phyloP scores from a whole-genome alignment of 2,329 filamentous ascomycete species.

The Ophioceras dolichostomum region DNA sequence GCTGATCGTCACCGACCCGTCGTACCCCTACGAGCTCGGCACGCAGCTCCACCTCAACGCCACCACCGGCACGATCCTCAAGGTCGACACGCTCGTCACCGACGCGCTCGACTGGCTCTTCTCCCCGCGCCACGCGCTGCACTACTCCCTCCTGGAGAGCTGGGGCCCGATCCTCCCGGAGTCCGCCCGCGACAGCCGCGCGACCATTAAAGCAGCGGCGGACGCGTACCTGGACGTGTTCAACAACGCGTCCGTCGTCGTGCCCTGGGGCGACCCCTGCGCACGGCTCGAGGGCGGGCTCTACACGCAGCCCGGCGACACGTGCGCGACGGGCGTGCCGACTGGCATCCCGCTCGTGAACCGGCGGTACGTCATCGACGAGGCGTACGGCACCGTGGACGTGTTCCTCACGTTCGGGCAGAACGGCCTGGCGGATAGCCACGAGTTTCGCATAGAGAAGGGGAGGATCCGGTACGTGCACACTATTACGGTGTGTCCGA shows the following conservation, averaged over 20 bases:
- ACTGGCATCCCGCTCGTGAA: conserved; percentile 8
- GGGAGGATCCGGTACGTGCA: conserved; percentile 20
- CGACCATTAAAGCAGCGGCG: conserved; percentile 15
- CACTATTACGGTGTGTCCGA: conserved; percentile 15
- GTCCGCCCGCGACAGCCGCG: conserved; percentile 13
- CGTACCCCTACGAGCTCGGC: conserved; percentile 22
- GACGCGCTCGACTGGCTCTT: conserved; percentile 22
- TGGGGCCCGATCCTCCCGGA: conserved; percentile 14
- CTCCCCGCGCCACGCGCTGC: conserved; percentile 20
- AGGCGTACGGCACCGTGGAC: conserved; percentile 13
- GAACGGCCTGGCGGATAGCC: conserved; percentile 16
- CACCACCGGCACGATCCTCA: conserved; percentile 6
- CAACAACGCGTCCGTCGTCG: conserved; percentile 14
- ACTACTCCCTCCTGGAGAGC: conserved; percentile 16
- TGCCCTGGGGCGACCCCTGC: conserved; percentile 24
- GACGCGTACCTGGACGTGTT: conserved; percentile 25
- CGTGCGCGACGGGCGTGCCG: conserved; percentile 12
- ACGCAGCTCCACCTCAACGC: conserved; percentile 20
- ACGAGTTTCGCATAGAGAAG: conserved; percentile 20
- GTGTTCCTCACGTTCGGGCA: conserved; percentile 17
- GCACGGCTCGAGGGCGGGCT: conserved; percentile 15
- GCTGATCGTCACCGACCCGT: conserved; percentile 18
- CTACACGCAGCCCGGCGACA: conserved; percentile 13
- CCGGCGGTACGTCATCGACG: conserved; percentile 16
- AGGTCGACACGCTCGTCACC: conserved; percentile 20